Evolutionary conservation across 2,329 filamentous ascomycete species (phyloP).

Genomic region (Alternaria gaisen): DNA sequence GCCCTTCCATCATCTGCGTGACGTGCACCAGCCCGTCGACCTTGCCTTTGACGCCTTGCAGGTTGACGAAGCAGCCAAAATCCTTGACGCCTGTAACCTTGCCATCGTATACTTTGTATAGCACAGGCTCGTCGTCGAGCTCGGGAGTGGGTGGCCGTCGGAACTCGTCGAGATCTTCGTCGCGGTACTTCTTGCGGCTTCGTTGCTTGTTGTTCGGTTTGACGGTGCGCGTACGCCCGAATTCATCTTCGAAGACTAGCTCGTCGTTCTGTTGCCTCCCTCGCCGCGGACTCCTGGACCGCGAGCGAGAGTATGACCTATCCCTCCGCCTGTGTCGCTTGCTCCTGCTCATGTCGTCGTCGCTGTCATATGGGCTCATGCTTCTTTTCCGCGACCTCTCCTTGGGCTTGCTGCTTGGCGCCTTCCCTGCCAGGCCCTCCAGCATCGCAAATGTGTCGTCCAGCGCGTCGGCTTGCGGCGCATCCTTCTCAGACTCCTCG

Average conservation of each 20-base stretch:
- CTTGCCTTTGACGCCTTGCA: constrained; percentile 86
- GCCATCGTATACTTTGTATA: constrained; percentile 90
- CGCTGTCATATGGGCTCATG: constrained; percentile 62
- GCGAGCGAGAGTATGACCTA: constrained; percentile 62
- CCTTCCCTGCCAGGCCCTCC: constrained; percentile 76
- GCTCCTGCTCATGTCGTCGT: constrained; percentile 55
- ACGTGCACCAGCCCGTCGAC: constrained; percentile 94
- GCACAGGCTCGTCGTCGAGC: constrained; percentile 79
- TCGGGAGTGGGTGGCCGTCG: constrained; percentile 73
- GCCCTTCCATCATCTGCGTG: constrained; percentile 83
- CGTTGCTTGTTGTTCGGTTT: constrained; percentile 55
- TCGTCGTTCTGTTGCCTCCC: constrained; percentile 58
- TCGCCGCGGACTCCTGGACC: constrained; percentile 59
- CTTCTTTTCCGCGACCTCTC: constrained; percentile 65
- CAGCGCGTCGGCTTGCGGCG: constrained; percentile 70
- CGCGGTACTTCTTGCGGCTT: constrained; percentile 46
- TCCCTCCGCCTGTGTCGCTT: constrained; percentile 56
- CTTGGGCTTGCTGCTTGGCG: constrained; percentile 49
- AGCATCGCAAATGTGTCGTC: constrained; percentile 93
- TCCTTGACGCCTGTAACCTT: constrained; percentile 92
- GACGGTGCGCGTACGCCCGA: constrained; percentile 58
- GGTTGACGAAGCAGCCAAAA: constrained; percentile 93
- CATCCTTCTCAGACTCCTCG: constrained; percentile 48
- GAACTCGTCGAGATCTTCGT: constrained; percentile 66
- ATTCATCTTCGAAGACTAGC: constrained; percentile 67